Conservation (phyloP, 2,329 filamentous ascomycete species). For the Tolypocladium tundrense region DNA sequence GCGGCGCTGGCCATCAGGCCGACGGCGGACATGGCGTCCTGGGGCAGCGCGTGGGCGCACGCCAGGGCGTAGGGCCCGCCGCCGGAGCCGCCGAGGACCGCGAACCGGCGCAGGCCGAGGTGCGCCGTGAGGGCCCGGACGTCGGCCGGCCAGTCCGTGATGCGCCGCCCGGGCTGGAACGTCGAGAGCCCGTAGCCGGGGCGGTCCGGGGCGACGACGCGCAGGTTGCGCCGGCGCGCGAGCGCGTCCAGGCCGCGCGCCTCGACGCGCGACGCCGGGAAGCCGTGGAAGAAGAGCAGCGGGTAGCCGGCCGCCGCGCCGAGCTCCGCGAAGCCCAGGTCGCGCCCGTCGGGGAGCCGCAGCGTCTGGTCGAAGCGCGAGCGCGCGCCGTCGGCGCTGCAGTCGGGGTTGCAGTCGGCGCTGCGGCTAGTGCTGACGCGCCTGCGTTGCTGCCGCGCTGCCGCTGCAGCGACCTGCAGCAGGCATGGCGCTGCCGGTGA, state of each 20-base stretch:
- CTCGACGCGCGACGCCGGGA: conserved; percentile 29
- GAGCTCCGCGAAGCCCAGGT: conserved; percentile 29
- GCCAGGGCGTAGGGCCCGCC: conserved; percentile 26
- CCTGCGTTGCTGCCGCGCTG: background rate
- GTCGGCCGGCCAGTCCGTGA: conserved; percentile 24
- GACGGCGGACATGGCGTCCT: conserved; percentile 19
- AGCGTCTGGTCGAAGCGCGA: conserved; percentile 13
- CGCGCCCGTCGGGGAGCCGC: conserved; percentile 27
- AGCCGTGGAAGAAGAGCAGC: conserved; percentile 31
- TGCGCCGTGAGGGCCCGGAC: conserved; percentile 9
- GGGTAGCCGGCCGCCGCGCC: conserved; percentile 20
- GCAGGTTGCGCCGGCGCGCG: conserved; percentile 15
- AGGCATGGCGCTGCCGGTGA: background rate
- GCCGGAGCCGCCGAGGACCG: conserved; percentile 22
- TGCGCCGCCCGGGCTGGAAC: conserved; percentile 17
- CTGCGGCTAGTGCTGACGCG: background rate
- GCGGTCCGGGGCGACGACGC: conserved; percentile 27
- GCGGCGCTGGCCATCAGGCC: conserved; percentile 25
- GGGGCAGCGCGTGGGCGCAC: conserved; percentile 19
- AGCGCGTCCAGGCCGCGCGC: conserved; percentile 13
- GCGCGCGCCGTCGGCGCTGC: background rate
- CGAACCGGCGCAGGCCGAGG: conserved; percentile 17
- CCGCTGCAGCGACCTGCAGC: background rate
- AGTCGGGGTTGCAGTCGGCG: no score
- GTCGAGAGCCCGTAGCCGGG: conserved; percentile 32